These are phyloP conservation scores for Candida neerlandica DNA, from an alignment of 1,139 yeast species.

Conservation along the genomic window DNA sequence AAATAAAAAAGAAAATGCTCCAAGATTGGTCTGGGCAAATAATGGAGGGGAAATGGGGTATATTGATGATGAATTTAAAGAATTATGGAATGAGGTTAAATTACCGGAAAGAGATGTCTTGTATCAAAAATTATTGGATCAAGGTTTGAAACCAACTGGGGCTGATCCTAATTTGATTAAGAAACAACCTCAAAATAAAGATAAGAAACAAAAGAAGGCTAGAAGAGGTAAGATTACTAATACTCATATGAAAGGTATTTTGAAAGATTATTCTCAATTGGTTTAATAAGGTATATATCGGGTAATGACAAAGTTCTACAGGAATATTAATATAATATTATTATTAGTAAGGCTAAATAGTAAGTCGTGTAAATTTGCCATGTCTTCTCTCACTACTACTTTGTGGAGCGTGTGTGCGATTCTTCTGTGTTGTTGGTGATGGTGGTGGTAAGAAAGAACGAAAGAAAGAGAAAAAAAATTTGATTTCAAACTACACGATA, in stretches of 20 bases:
- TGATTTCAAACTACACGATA: not conserved
- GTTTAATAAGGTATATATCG: slow-evolving; percentile 22
- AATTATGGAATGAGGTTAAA: slow-evolving; percentile 76
- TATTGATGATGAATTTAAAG: slow-evolving; percentile 80
- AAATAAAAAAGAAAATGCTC: slow-evolving; percentile 89
- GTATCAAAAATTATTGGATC: slow-evolving; percentile 75
- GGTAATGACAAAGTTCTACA: too few species aligned
- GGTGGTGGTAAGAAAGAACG: not conserved
- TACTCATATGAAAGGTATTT: slow-evolving; percentile 93
- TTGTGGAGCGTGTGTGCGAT: too few species aligned
- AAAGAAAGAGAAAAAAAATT: not conserved
- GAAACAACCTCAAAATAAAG: slow-evolving; percentile 60
- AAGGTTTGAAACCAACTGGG: slow-evolving; percentile 93
- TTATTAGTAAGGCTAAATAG: not conserved
- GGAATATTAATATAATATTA: not conserved
- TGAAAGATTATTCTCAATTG: slow-evolving; percentile 73
- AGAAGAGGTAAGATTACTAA: slow-evolving; percentile 93
- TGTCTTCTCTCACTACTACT: not conserved
- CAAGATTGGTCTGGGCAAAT: slow-evolving; percentile 91
- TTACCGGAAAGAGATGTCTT: slow-evolving; percentile 78
- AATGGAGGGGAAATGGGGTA: slow-evolving; percentile 71
- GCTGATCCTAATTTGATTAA: slow-evolving; percentile 91
- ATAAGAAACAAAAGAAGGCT: slow-evolving; percentile 85
- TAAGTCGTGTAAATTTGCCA: not conserved
- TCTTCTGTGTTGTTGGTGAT: not conserved